These are phyloP conservation scores for Plasmopara muralis DNA, from an alignment of 352 stramenopile genomes.

Conservation along the genomic window DNA sequence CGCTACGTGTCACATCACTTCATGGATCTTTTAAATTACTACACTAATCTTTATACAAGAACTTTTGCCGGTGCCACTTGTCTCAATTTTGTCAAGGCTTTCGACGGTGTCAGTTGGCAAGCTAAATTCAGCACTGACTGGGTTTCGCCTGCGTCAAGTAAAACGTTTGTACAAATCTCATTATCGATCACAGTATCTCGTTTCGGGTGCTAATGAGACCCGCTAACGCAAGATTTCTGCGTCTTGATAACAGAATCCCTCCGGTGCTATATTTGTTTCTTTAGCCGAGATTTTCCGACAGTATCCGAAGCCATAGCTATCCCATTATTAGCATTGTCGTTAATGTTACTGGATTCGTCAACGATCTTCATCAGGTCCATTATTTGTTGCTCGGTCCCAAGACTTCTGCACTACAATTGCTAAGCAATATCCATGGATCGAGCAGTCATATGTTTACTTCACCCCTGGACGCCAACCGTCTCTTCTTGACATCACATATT, in stretches of 20 bases:
- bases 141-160: not conserved
- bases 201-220: not conserved
- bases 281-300: not conserved
- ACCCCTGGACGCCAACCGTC: not conserved
- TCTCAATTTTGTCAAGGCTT: not conserved
- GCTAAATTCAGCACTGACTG: not conserved
- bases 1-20: not conserved
- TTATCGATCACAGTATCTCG: not conserved
- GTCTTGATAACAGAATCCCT: too few relatives aligned
- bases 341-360: not conserved
- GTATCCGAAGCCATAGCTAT: not conserved
- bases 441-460: not conserved
- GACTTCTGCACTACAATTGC: not conserved
- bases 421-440: not conserved
- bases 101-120: not conserved
- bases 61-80: not conserved
- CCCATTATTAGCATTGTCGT: not conserved
- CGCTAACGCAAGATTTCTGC: not conserved
- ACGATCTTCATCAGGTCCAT: not conserved
- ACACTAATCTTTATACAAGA: not conserved
- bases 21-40: not conserved
- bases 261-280: not conserved
- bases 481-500: not conserved
- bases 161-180: not conserved
- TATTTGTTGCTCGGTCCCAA: not conserved